Evolutionary conservation across 2,329 filamentous ascomycete genomes (phyloP).

Genomic region (Cordyceps fumosorosea): DNA sequence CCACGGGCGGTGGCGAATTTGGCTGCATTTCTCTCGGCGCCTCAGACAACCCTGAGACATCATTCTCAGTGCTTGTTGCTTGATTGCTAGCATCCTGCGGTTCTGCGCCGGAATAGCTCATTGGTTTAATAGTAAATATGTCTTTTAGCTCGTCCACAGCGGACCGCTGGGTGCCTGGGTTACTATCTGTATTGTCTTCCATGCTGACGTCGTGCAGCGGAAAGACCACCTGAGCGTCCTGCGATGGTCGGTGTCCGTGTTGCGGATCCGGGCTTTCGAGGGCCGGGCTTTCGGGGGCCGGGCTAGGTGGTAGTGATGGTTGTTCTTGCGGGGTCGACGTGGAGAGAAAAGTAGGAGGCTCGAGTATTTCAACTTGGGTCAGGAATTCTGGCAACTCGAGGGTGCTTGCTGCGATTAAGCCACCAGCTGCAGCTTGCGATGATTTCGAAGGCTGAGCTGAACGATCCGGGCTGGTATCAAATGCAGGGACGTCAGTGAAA

Average conservation of each 20-base stretch:
- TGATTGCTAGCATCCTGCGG: background rate
- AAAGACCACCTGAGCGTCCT: conserved; percentile 24
- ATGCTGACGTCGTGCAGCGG: conserved; percentile 1
- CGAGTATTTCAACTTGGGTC: background rate
- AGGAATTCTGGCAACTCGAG: background rate
- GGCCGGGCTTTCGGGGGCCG: background rate
- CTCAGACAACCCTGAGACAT: background rate
- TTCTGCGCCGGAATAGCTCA: background rate
- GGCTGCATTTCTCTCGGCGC: background rate
- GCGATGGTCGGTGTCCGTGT: conserved; percentile 13
- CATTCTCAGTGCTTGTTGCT: background rate
- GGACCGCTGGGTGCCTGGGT: background rate
- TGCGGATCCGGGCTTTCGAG: background rate
- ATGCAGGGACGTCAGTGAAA: background rate
- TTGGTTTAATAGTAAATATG: conserved; percentile 5
- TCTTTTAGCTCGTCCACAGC: conserved; percentile 13
- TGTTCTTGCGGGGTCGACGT: background rate
- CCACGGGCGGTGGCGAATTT: background rate
- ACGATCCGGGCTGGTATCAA: background rate
- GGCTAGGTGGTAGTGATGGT: background rate
- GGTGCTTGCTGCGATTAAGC: background rate
- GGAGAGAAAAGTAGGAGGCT: background rate
- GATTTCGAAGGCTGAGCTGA: background rate
- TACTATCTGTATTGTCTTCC: background rate
- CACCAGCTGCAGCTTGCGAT: background rate